Base-by-base conservation (phyloP, 331 rosid genomes). In the Saraca asoca region DNA sequence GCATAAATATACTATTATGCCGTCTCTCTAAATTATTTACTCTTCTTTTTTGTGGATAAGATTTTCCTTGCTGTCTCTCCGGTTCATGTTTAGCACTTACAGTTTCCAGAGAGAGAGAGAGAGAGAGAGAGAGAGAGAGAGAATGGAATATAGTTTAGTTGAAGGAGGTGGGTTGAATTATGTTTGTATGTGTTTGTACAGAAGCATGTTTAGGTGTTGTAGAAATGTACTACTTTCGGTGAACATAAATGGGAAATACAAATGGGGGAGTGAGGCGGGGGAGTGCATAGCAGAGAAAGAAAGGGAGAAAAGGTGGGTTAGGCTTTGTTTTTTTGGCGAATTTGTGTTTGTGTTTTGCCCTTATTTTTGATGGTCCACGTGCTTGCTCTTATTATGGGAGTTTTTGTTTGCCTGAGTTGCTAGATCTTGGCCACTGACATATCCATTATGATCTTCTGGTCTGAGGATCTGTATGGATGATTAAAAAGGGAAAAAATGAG, bases 371-470 rank as follows among this genome's bases (percentile, higher is more conserved):
- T 24, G 31, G 31, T 3, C 3, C 31, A 24, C 1, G 1, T 24
- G 31, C 2, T 24, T 24, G 31, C 31, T 24, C 3, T 1, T 24
- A 24, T 24, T 24, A 3, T 24, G 31, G 31, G 3, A 24, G 31
- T 24, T 3, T 24, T 24, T 3, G 1, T 24, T 24, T 1, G 3
- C 31, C 31, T 24, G 1, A 24, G 3, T 24, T 24, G 31, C 31
- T 24, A 24, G 31, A 3, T 3, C 31, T 24, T 24, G 31, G 31
- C 31, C 31, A 24, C 31, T 24, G 3, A 24, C 31, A 24, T 24
- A 24, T 90, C 81, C 98, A 93, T 64, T 90, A 93, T 76, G 98
- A 90, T 75, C 96, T 93, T 75, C 88, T 93, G 65, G 70, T 90
- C 64, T 93, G 78, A 85, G 77, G 42, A 66, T n/a, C 20, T 50